Evolutionary conservation across 805 yeast species (phyloP).

Genomic region (Naumovozyma castellii): DNA sequence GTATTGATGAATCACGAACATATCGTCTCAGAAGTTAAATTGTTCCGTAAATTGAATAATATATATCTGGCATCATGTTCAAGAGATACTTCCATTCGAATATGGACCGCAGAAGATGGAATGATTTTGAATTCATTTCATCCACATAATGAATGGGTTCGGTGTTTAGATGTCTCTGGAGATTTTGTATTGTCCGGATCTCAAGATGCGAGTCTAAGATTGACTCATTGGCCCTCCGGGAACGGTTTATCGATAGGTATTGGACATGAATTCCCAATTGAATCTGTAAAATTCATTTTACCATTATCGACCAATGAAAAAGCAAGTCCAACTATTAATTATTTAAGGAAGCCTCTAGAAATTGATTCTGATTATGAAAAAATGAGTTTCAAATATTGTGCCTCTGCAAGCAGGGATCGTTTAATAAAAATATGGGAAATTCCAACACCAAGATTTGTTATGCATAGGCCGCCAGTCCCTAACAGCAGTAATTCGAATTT

Average conservation of each 20-base stretch:
- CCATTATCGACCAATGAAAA: constrained; percentile 18
- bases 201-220: constrained; percentile 63
- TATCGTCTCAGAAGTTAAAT: constrained; percentile 56
- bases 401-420: constrained; percentile 75
- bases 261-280: constrained; percentile 82
- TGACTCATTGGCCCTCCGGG: constrained; percentile 58
- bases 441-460: constrained; percentile 53
- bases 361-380: constrained; percentile 22
- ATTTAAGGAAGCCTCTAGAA: neutral
- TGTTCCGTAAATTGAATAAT: constrained; percentile 36
- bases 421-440: constrained; percentile 64
- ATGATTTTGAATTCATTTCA: constrained; percentile 54
- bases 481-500: constrained; percentile 44
- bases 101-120: constrained; percentile 64
- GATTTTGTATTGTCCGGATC: constrained; percentile 64
- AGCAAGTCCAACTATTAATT: neutral
- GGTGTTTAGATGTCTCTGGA: constrained; percentile 50
- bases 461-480: constrained; percentile 49
- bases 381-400: constrained; percentile 61
- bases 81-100: constrained; percentile 49
- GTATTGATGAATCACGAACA: constrained; percentile 83
- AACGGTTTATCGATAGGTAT: constrained; percentile 56
- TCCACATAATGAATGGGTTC: constrained; percentile 87
- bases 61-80: constrained; percentile 49
- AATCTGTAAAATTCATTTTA: constrained; percentile 50